Conservation (phyloP, 1,139 yeast species). For the Candida anutae region DNA sequence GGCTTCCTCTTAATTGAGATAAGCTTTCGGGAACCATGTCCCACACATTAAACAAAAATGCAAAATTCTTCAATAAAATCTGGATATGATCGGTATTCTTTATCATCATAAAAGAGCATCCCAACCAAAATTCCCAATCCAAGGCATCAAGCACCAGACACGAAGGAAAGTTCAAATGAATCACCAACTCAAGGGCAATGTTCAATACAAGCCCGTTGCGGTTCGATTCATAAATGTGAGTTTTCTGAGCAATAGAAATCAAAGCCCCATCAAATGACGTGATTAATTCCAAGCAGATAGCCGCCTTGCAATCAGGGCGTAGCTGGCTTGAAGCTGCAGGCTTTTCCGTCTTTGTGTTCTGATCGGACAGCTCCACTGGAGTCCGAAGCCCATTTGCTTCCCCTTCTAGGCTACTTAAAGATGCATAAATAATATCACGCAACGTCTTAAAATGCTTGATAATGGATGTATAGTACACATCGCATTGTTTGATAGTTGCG, state of each 20-base stretch:
- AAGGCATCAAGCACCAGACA: conserved; percentile 13
- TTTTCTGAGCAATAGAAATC: conserved; percentile 29
- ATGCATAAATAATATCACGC: conserved; percentile 34
- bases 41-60: conserved; percentile 71
- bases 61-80: conserved; percentile 52
- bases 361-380: too few species aligned
- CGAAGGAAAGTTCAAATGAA: conserved; percentile 21
- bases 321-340: too few species aligned
- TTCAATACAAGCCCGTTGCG: conserved; percentile 40
- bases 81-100: conserved; percentile 53
- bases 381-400: too few species aligned
- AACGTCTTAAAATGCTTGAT: conserved; percentile 38
- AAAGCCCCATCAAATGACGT: conserved; percentile 26
- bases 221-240: conserved; percentile 38
- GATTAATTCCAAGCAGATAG: conserved; percentile 5
- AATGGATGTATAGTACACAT: conserved; percentile 29
- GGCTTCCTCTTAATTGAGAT: conserved; percentile 4
- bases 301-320: too few species aligned
- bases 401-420: conserved; percentile 4
- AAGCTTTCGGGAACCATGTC: conserved; percentile 48
- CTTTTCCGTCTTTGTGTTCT: too few species aligned
- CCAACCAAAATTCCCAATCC: conserved; percentile 75
- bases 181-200: conserved; percentile 38
- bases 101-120: conserved; percentile 52
- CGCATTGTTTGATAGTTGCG: conserved; percentile 16